Base-by-base conservation (phyloP, 345 rosid genomes). In the Viola odorata region DNA sequence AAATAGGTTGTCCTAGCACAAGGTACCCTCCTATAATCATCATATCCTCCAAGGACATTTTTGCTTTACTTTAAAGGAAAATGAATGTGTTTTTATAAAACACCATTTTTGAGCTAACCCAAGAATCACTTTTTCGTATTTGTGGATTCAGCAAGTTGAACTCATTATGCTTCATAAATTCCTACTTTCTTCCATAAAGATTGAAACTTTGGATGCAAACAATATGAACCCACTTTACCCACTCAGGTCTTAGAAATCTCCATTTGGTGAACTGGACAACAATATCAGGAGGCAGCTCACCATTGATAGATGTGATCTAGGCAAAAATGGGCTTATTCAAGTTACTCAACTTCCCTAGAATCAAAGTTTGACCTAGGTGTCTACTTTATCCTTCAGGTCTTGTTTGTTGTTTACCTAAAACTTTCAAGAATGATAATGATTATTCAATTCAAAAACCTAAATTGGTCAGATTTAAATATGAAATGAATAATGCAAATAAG, bases 41-140 rank as follows among this genome's bases (percentile, higher is more conserved):
- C 73, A 78, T 44, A 67, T 83, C 87, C 64, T 80, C 85, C 0
- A 80, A 45, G 0, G 85, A 75, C 44, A 83, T 7, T 8, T 79
- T 83, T 13, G 83, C 80, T 76, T 80, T 83, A 0, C 87, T 85
- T 85, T 85, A 83, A 13, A 68, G 36, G 16, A 80, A 80, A 12
- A 80, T 63, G 53, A 83, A 83, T 2, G 78, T 69, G 17, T 83
- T 83, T 8, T 82, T 80, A 52, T 78, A 3, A 63, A 3, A 37
- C 80, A 76, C 83, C 83, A 80, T 74, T 65, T 83, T 75, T 83
- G 81, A 3, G 71, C 69, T 56, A 83, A 56, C 2, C 64, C 74
- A 57, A 71, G 45, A 49, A 83, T n/a, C 61, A 83, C 54, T 61
- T 67, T 75, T 3, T 42, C 38, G 8, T 80, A 45, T 52, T 58